Evolutionary conservation across 257 asterid genomes (phyloP).

Genomic region (Solanum clarkiae): DNA sequence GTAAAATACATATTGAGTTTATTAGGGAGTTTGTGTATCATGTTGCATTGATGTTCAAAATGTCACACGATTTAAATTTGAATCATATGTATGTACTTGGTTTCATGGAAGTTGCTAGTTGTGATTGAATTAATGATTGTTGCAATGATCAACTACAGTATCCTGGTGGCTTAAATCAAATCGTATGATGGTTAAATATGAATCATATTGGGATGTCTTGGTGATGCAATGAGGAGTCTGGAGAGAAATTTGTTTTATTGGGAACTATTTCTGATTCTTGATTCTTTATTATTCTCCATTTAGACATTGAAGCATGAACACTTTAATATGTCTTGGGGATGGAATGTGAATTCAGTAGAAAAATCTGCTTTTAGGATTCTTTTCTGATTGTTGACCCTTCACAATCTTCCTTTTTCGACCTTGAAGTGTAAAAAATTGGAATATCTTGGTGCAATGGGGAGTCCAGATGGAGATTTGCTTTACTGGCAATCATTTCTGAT

Average conservation of each 20-base stretch:
- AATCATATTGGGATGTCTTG: not conserved
- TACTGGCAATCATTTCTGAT: not conserved
- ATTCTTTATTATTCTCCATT: not conserved
- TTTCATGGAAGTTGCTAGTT: not conserved
- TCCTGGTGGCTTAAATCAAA: not conserved
- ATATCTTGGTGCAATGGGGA: not conserved
- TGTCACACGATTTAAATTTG: not conserved
- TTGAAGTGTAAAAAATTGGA: not conserved
- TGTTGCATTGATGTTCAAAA: not conserved
- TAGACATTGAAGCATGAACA: not conserved
- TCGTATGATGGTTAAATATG: not conserved
- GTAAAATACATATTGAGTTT: not conserved
- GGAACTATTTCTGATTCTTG: not conserved
- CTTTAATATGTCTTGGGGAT: not conserved
- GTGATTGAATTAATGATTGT: not conserved
- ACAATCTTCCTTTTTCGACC: not conserved
- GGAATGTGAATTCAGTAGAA: not conserved
- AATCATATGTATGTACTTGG: not conserved
- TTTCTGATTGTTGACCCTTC: not conserved
- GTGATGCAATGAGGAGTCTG: not conserved
- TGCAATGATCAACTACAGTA: not conserved
- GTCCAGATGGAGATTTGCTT: not conserved
- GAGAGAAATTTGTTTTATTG: not conserved
- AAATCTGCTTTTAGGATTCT: not conserved
- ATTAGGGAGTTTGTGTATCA: not conserved